Percentiles rank a stretch among this genome's conserved stretches.
phyloP scores from a whole-genome alignment of 208 protist genomes.

The Acanthamoeba triangularis region DNA sequence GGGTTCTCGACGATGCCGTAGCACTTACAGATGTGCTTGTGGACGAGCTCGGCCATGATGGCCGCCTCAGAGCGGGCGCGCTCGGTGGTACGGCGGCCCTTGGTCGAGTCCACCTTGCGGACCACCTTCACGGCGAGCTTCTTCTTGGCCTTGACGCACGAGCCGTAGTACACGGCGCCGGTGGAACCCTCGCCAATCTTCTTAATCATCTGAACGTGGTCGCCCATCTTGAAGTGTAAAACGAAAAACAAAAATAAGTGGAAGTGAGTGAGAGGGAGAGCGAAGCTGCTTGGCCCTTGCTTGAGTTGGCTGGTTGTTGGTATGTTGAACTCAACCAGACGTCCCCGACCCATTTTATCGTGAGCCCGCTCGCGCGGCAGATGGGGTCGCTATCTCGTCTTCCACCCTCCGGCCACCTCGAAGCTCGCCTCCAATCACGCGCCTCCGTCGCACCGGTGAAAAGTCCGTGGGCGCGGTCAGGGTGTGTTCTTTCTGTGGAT shows the following conservation, averaged over 20 bases:
- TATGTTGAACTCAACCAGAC: too few relatives aligned
- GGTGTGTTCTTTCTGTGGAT: conserved; percentile 26
- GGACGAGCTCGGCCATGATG: conserved; percentile 11
- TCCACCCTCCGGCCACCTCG: neutral
- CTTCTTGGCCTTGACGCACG: conserved; percentile 69
- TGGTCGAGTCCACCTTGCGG: conserved; percentile 45
- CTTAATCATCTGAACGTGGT: conserved; percentile 43
- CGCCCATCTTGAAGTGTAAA: neutral
- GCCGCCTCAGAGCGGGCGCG: conserved; percentile 17
- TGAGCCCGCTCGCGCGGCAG: neutral
- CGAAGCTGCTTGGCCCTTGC: too few relatives aligned
- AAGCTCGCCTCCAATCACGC: neutral
- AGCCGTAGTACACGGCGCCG: conserved; percentile 41
- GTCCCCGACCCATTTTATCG: too few relatives aligned
- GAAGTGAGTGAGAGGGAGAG: neutral
- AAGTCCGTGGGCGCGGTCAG: neutral
- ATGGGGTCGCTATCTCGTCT: neutral
- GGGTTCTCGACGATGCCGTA: conserved; percentile 61
- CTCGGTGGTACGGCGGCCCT: conserved; percentile 27
- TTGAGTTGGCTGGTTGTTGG: too few relatives aligned
- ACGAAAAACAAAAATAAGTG: neutral
- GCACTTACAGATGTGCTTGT: conserved; percentile 41
- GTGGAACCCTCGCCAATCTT: conserved; percentile 62
- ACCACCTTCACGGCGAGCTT: conserved; percentile 53
- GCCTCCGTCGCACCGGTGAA: neutral